These are phyloP conservation scores for Scheffersomyces lignosus DNA, from an alignment of 805 yeast species.

Conservation along the genomic window DNA sequence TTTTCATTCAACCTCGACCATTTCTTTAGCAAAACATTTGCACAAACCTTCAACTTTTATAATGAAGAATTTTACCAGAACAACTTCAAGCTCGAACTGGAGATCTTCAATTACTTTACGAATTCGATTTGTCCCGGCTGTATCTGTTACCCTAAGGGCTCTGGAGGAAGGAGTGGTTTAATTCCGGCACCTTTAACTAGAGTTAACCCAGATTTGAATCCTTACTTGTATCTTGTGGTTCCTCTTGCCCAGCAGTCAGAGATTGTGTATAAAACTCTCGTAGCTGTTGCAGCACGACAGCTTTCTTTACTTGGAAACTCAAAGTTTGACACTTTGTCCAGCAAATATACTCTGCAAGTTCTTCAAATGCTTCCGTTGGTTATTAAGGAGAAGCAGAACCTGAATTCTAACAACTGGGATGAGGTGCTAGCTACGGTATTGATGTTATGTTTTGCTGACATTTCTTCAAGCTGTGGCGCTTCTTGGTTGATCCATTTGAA, in stretches of 20 bases:
- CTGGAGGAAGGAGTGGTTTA: conserved; percentile 3
- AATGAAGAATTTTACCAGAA: conserved; percentile 3
- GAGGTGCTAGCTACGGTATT: conserved; percentile 39
- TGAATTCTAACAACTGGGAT: conserved; percentile 33
- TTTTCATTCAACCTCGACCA: conserved; percentile 2
- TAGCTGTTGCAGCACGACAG: conserved; percentile 40
- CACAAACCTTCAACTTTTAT: conserved; percentile 3
- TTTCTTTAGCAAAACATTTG: conserved; percentile 2
- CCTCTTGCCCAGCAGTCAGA: conserved; percentile 35
- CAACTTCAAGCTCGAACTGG: conserved; percentile 15
- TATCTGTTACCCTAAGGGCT: conserved; percentile 34
- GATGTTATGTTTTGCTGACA: conserved; percentile 42
- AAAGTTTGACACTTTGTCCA: conserved; percentile 24
- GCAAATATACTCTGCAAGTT: conserved; percentile 24
- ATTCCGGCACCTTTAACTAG: conserved; percentile 2
- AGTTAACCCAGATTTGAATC: conserved; percentile 18
- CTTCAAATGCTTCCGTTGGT: conserved; percentile 28
- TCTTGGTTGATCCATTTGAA: conserved; percentile 39
- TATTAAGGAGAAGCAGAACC: conserved; percentile 23
- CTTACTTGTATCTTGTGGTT: conserved; percentile 36
- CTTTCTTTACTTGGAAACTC: conserved; percentile 26
- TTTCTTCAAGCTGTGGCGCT: conserved; percentile 39
- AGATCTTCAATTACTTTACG: conserved; percentile 31
- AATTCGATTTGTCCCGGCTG: conserved; percentile 38
- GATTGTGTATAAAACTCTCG: conserved; percentile 31